These are phyloP conservation scores for Seminavis robusta DNA, from an alignment of 108 stramenopile species.

Conservation along the genomic window DNA sequence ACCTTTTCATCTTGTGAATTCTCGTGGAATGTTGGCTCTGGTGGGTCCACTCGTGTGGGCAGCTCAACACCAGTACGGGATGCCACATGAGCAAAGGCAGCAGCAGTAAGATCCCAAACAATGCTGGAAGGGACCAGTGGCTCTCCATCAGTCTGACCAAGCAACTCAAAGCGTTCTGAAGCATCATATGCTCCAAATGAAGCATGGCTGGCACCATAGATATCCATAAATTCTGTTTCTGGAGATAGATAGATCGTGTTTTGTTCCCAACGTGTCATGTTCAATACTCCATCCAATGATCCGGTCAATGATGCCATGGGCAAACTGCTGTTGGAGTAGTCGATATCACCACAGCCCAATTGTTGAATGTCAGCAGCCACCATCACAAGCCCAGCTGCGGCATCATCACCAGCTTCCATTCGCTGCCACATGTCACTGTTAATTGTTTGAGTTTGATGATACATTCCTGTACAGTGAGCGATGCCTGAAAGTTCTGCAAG, in stretches of 20 bases:
- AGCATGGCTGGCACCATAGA: slow-evolving; percentile 31
- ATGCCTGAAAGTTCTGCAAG: too few relatives aligned
- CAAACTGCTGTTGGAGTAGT: slow-evolving; percentile 20
- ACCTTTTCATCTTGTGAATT: too few relatives aligned
- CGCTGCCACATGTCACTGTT: slow-evolving; percentile 10
- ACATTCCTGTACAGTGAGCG: too few relatives aligned
- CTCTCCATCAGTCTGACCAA: slow-evolving; percentile 26
- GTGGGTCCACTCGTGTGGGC: too few relatives aligned
- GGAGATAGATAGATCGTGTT: slow-evolving; percentile 16
- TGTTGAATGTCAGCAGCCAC: slow-evolving; percentile 21
- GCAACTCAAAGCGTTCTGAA: slow-evolving; percentile 5
- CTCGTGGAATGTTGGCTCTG: too few relatives aligned
- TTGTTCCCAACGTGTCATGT: background rate
- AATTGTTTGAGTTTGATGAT: too few relatives aligned
- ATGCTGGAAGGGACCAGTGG: slow-evolving; percentile 14
- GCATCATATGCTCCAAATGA: slow-evolving; percentile 25
- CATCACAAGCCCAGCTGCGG: slow-evolving; percentile 24
- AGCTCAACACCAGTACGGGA: background rate
- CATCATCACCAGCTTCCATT: slow-evolving; percentile 4
- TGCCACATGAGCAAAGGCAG: background rate
- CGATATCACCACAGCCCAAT: slow-evolving; percentile 18
- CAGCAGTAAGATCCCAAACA: slow-evolving; percentile 5
- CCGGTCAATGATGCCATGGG: slow-evolving; percentile 24
- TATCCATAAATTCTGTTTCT: too few relatives aligned
- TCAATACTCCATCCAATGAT: slow-evolving; percentile 27